Percentiles rank a stretch among this genome's conserved stretches.
Evolutionary conservation across 2,329 filamentous ascomycete genomes (phyloP).

Genomic region (Neurospora crassa): DNA sequence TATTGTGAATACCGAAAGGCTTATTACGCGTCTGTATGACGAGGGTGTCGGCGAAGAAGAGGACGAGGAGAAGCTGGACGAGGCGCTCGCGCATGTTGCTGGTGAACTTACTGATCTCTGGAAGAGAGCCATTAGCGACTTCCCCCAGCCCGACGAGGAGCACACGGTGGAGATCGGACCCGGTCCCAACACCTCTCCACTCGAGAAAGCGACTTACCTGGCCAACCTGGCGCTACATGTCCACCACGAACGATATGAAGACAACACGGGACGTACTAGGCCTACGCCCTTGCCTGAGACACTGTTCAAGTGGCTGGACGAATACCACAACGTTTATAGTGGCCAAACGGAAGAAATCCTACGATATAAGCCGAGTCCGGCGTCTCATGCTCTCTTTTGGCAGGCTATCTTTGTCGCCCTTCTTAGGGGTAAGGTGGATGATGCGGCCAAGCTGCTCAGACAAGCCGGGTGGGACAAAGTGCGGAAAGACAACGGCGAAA

Average conservation of each 20-base stretch:
- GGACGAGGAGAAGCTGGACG: conserved; percentile 45
- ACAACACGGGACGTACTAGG: conserved; percentile 15
- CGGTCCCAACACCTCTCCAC: conserved; percentile 48
- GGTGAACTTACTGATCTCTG: conserved; percentile 44
- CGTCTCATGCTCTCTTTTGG: conserved; percentile 74
- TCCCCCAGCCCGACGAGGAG: conserved; percentile 41
- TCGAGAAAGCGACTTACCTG: conserved; percentile 71
- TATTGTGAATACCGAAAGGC: conserved; percentile 65
- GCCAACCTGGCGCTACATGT: conserved; percentile 68
- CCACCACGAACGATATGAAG: conserved; percentile 53
- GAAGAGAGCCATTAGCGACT: conserved; percentile 41
- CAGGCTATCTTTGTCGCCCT: conserved; percentile 66
- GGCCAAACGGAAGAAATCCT: conserved; percentile 58
- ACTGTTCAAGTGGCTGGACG: conserved; percentile 73
- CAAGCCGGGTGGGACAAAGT: conserved; percentile 73
- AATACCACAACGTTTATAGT: conserved; percentile 62
- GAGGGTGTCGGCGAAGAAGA: conserved; percentile 48
- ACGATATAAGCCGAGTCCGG: conserved; percentile 59
- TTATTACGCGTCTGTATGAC: conserved; percentile 56
- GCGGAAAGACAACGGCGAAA: conserved; percentile 54
- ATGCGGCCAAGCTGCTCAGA: conserved; percentile 58
- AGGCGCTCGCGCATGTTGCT: conserved; percentile 44
- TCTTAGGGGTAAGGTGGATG: conserved; percentile 63
- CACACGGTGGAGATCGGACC: conserved; percentile 56
- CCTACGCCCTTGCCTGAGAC: conserved; percentile 59